Conservation (phyloP, 1,284 basidiomycete genomes). For the Pseudozyma tsukubaensis region DNA sequence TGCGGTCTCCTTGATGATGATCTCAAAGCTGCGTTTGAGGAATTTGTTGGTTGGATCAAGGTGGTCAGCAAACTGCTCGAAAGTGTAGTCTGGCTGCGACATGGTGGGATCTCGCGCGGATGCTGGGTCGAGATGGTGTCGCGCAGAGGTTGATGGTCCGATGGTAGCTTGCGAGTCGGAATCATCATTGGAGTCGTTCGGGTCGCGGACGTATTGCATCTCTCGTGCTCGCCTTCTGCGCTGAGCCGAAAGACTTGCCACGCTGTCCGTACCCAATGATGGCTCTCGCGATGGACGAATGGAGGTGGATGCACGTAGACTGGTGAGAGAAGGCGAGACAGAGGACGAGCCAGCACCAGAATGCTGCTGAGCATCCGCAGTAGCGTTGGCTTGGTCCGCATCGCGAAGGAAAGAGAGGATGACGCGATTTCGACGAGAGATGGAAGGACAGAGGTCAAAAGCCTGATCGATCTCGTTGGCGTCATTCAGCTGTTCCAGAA, state of each 20-base stretch:
- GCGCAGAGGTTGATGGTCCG: constrained; percentile 6
- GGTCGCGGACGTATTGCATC: constrained; percentile 42
- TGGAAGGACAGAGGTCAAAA: constrained; percentile 41
- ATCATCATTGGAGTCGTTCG: constrained; percentile 40
- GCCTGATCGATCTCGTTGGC: constrained; percentile 46
- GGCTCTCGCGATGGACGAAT: constrained; percentile 21
- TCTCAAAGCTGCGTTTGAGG: constrained; percentile 44
- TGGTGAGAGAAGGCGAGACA: constrained; percentile 4
- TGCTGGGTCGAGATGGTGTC: constrained; percentile 25
- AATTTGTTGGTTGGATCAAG: constrained; percentile 49
- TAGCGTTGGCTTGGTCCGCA: constrained; percentile 23
- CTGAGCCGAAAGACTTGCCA: constrained; percentile 38
- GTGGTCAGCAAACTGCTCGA: constrained; percentile 50
- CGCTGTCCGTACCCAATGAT: constrained; percentile 35
- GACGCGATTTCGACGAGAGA: constrained; percentile 46
- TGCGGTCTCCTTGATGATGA: constrained; percentile 52
- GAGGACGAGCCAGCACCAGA: constrained; percentile 8
- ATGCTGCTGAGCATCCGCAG: not conserved
- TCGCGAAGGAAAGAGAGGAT: constrained; percentile 45
- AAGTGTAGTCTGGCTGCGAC: constrained; percentile 46
- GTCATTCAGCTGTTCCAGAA: constrained; percentile 49
- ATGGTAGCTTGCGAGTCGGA: constrained; percentile 22
- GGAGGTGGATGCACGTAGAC: constrained; percentile 3
- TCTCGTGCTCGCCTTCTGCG: constrained; percentile 31
- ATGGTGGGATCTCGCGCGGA: constrained; percentile 19